These are phyloP conservation scores for Cytospora paraplurivora DNA, from an alignment of 2,329 filamentous ascomycete species.

Conservation along the genomic window DNA sequence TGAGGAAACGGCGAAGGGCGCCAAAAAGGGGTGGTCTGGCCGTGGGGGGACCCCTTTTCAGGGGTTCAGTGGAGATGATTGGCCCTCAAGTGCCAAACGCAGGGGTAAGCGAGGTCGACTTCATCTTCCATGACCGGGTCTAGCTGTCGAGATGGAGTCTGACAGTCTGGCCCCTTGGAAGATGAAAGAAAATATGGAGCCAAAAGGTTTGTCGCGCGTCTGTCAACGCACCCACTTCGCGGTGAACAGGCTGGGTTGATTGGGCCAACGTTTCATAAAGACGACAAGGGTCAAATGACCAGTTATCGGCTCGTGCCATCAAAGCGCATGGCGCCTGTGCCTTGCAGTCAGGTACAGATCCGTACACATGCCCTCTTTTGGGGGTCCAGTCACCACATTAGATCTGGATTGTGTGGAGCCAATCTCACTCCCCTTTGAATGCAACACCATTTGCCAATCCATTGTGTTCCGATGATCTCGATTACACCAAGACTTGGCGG, in stretches of 20 bases:
- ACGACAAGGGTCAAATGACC: background rate
- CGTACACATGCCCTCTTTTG: background rate
- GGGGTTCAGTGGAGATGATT: constrained; percentile 27
- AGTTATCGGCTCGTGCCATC: background rate
- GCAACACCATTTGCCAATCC: too few relatives aligned
- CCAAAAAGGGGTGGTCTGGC: constrained; percentile 23
- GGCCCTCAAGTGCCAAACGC: constrained; percentile 6
- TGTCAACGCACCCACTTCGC: background rate
- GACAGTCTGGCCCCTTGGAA: background rate
- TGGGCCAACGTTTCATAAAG: background rate
- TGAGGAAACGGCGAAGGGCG: constrained; percentile 21
- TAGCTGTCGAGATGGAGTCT: background rate
- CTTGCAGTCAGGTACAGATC: background rate
- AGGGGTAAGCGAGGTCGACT: background rate
- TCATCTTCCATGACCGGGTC: constrained; percentile 9
- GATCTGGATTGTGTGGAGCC: background rate
- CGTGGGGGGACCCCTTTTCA: constrained; percentile 16
- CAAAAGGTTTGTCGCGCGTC: background rate
- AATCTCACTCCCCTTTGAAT: background rate
- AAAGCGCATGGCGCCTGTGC: background rate
- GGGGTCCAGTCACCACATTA: background rate
- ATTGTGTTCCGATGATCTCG: background rate
- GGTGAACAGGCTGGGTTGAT: background rate
- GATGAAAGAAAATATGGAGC: background rate
- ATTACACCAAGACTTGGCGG: background rate